phyloP scores from a whole-genome alignment of 1,284 basidiomycete species.

The Pseudozyma flocculosa region DNA sequence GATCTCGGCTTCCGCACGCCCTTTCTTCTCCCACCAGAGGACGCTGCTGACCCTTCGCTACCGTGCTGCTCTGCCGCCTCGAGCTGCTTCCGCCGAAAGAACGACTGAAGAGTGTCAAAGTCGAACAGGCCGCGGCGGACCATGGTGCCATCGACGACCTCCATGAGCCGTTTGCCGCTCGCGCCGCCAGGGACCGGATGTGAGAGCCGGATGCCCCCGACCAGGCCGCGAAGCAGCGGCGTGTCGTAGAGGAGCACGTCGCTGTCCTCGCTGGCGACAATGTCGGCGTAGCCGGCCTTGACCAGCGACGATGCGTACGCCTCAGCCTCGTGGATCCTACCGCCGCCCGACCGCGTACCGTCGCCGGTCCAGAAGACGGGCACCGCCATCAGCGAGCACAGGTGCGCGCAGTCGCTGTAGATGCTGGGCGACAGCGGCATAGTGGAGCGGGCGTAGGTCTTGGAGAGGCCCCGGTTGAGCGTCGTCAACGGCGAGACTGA shows the following conservation, averaged over 20 bases:
- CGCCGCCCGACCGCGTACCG: conserved; percentile 37
- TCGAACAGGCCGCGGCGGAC: conserved; percentile 37
- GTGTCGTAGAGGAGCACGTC: conserved; percentile 57
- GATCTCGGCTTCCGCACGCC: too few species aligned
- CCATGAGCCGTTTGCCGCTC: conserved; percentile 17
- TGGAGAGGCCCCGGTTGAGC: conserved; percentile 26
- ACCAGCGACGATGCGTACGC: conserved; percentile 55
- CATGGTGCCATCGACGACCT: conserved; percentile 38
- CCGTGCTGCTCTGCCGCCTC: not conserved
- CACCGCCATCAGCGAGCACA: conserved; percentile 41
- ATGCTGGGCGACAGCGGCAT: conserved; percentile 28
- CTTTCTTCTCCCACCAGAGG: too few species aligned
- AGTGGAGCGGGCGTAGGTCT: conserved; percentile 40
- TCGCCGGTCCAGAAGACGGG: conserved; percentile 54
- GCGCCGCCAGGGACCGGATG: too few species aligned
- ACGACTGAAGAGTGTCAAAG: not conserved
- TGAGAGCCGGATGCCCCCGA: conserved; percentile 20
- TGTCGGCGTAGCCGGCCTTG: conserved; percentile 45
- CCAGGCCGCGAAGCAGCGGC: conserved; percentile 49
- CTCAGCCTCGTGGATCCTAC: conserved; percentile 55
- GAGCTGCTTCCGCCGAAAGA: not conserved
- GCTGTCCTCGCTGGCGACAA: conserved; percentile 57
- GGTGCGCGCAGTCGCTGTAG: conserved; percentile 40
- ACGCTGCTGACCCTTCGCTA: too few species aligned
- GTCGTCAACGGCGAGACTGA: conserved; percentile 16